Conservation (phyloP, 192 early-diverging fungal genomes). For the Obelidium mucronatum region DNA sequence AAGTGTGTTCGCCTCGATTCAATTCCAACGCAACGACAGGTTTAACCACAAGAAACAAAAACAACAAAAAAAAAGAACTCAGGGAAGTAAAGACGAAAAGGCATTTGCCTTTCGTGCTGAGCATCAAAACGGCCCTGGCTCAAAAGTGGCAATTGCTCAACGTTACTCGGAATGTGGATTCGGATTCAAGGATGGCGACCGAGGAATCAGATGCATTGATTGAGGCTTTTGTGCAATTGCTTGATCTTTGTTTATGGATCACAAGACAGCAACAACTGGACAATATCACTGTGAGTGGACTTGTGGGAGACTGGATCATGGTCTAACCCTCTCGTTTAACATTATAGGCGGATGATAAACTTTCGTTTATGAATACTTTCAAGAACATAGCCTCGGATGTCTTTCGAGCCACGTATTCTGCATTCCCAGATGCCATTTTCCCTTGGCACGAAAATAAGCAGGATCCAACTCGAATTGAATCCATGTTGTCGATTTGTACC, state of each 20-base stretch:
- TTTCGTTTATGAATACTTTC: too few species aligned
- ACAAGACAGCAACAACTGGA: too few species aligned
- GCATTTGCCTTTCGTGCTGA: not conserved
- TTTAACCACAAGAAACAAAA: too few species aligned
- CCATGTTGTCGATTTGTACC: not conserved
- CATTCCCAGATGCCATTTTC: not conserved
- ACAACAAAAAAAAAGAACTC: too few species aligned
- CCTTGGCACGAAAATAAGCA: not conserved
- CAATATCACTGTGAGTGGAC: too few species aligned
- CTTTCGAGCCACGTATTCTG: not conserved
- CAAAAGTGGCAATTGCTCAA: not conserved
- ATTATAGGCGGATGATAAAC: too few species aligned
- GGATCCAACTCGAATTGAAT: not conserved
- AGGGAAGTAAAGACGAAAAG: conserved; percentile 13
- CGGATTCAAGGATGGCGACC: not conserved
- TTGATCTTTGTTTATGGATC: not conserved
- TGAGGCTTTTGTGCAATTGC: not conserved
- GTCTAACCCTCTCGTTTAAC: too few species aligned
- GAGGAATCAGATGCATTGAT: too few species aligned
- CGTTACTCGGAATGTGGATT: not conserved
- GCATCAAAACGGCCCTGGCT: not conserved
- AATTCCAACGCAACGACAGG: too few species aligned
- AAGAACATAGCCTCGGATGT: not conserved
- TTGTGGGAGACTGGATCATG: too few species aligned
- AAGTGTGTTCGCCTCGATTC: too few species aligned